Conservation (phyloP, 2,329 filamentous ascomycete genomes). For the Fusarium agapanthi region DNA sequence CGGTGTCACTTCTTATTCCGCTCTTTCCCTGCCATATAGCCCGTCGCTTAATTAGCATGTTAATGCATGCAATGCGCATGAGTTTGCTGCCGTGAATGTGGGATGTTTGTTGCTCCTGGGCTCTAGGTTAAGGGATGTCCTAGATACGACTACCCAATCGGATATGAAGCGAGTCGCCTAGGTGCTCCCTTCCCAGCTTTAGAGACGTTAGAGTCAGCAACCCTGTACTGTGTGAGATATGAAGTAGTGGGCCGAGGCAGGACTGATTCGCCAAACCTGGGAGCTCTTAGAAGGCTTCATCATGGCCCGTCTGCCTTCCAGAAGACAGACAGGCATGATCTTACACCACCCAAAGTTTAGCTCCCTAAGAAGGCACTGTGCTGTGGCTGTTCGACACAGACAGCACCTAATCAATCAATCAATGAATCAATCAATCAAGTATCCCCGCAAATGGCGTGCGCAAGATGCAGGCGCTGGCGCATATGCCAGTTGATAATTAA, state of each 20-base stretch:
- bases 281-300: constrained; percentile 6
- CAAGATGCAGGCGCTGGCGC: constrained; percentile 14
- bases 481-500: constrained; percentile 27
- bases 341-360: constrained; percentile 13
- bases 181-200: constrained; percentile 26
- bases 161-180: constrained; percentile 27
- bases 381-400: neutral
- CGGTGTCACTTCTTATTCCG: constrained; percentile 19
- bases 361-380: neutral
- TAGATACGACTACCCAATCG: constrained; percentile 38
- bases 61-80: constrained; percentile 44
- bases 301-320: constrained; percentile 21
- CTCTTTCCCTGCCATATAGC: constrained; percentile 30
- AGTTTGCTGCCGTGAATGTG: constrained; percentile 40
- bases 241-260: constrained; percentile 27
- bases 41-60: constrained; percentile 25
- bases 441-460: constrained; percentile 11
- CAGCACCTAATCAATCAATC: too few species aligned
- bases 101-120: constrained; percentile 41
- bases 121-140: constrained; percentile 39
- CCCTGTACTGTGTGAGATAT: constrained; percentile 38
- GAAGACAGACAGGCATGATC: constrained; percentile 4
- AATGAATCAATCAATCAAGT: neutral
- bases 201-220: constrained; percentile 19
- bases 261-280: constrained; percentile 23